These are phyloP conservation scores for Geranomyces variabilis DNA, from an alignment of 192 early-diverging fungal genomes.

Conservation along the genomic window DNA sequence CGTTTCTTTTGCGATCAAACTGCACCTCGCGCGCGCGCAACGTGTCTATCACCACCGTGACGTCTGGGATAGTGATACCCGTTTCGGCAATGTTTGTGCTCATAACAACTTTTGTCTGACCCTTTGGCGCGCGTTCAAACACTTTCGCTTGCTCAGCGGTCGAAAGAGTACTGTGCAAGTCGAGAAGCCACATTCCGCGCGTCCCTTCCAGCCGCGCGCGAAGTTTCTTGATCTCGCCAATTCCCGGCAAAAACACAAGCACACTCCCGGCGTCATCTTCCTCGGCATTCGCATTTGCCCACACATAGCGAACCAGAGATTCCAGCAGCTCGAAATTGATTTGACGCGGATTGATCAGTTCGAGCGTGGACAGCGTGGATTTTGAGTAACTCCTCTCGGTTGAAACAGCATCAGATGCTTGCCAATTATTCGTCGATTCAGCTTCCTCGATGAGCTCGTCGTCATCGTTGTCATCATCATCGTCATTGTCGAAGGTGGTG, in stretches of 20 bases:
- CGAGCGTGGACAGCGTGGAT: conserved; percentile 40
- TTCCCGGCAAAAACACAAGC: conserved; percentile 66
- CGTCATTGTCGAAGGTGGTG: conserved; percentile 12
- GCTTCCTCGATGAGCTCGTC: conserved; percentile 16
- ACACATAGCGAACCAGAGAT: conserved; percentile 45
- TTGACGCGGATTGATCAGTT: conserved; percentile 51
- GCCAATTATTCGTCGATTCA: neutral
- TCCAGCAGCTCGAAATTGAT: conserved; percentile 63
- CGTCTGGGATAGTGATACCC: conserved; percentile 69
- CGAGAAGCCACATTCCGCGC: conserved; percentile 45
- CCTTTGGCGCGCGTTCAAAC: conserved; percentile 53
- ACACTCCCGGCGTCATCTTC: conserved; percentile 56
- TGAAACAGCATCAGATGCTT: neutral
- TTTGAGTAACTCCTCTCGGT: conserved; percentile 4
- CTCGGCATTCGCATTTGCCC: conserved; percentile 11
- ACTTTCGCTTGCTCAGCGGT: conserved; percentile 64
- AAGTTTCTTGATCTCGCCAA: conserved; percentile 69
- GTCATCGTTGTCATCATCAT: conserved; percentile 16
- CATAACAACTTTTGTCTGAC: conserved; percentile 71
- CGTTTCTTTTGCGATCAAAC: conserved; percentile 61
- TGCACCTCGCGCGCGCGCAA: conserved; percentile 68
- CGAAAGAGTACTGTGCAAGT: conserved; percentile 65
- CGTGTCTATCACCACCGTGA: conserved; percentile 76
- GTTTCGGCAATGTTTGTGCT: conserved; percentile 85
- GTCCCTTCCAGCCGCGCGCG: conserved; percentile 53